Base-by-base conservation (phyloP, 257 asterid species). In the Plantago ovata region DNA sequence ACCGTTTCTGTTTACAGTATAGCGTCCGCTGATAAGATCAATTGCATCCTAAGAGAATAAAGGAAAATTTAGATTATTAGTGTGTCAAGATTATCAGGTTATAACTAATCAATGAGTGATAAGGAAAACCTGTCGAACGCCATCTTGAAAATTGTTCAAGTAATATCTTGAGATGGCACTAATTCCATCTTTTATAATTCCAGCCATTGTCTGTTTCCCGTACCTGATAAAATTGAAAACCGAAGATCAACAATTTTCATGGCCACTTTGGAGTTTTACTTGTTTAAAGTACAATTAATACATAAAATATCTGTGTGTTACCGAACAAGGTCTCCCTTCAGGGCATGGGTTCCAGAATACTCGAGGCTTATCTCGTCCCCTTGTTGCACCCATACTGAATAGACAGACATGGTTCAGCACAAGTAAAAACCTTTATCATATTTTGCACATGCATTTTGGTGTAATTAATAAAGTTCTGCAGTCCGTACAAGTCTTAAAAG, bases 311-410 rank as follows among this genome's bases (percentile, higher is more conserved):
- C 22, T 61, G 41, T 50, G 53, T 19, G 28, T 79, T 78, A 93
- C 98, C 88, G 89, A 68, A 93, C 97, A 61, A 93, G 86, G 81
- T 93, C 98, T 52, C 95, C 61, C 68, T 93, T 92, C 65, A 92
- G 66, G 53, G 98, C 98, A 77, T 79, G 94, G 18, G 98, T 92
- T 60, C 98, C 98, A 48, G 98, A 86, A 70, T 93, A 93, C 71
- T 79, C 97, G 9, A 93, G 82, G 82, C 98, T 93, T 72, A 93
- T 81, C 79, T 93, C 98, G 68, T 93, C 97, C 63, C 98, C 98
- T 45, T 93, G 97, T 45, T 89, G 87, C 60, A 71, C 94, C 98
- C 98, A 93, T 55, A 93, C 97, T 89, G 72, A 50, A 79, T 28
- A 60, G 69, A 72, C 7, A 70, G 63, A 67, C 54, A 62, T 67